A percentile compares a stretch with the other conserved stretches of the same genome.
Evolutionary conservation across 2,329 filamentous ascomycete species (phyloP).

Genomic region (Bipolaris sorokiniana): DNA sequence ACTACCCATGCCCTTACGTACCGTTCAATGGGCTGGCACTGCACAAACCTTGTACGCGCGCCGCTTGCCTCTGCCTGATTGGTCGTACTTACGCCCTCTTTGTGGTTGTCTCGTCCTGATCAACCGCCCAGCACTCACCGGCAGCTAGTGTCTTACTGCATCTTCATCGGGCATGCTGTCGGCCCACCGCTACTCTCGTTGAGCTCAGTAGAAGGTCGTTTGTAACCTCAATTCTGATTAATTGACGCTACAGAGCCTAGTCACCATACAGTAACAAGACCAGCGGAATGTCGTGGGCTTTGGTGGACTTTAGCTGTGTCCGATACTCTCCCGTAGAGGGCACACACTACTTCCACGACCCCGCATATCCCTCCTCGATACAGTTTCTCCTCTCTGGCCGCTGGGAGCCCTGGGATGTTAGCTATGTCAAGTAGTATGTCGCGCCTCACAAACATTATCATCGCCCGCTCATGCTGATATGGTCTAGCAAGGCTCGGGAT

Average conservation of each 20-base stretch:
- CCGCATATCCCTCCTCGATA: slow-evolving; percentile 32
- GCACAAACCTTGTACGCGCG: slow-evolving; percentile 23
- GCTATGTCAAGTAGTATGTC: slow-evolving; percentile 38
- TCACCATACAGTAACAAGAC: background rate
- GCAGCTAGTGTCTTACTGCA: slow-evolving; percentile 21
- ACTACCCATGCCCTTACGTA: slow-evolving; percentile 9
- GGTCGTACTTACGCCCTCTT: slow-evolving; percentile 11
- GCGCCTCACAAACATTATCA: background rate
- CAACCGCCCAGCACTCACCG: slow-evolving; percentile 19
- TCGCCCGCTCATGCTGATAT: slow-evolving; percentile 13
- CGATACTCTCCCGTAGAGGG: slow-evolving; percentile 39
- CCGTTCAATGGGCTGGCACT: slow-evolving; percentile 17
- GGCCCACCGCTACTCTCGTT: slow-evolving; percentile 19
- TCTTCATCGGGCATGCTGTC: slow-evolving; percentile 20
- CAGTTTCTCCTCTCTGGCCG: slow-evolving; percentile 39
- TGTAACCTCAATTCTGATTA: slow-evolving; percentile 9
- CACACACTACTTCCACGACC: slow-evolving; percentile 43
- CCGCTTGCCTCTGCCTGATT: slow-evolving; percentile 18
- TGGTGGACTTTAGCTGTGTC: slow-evolving; percentile 37
- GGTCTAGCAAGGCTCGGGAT: slow-evolving; percentile 33
- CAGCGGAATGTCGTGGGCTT: slow-evolving; percentile 37
- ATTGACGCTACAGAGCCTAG: slow-evolving; percentile 1
- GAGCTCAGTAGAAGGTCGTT: slow-evolving; percentile 8
- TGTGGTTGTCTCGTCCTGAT: slow-evolving; percentile 18
- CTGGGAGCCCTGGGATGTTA: slow-evolving; percentile 44